Percentiles rank a stretch among this genome's conserved stretches.
Evolutionary conservation across 805 yeast species (phyloP).

Genomic region (Myxozyma neotropica): DNA sequence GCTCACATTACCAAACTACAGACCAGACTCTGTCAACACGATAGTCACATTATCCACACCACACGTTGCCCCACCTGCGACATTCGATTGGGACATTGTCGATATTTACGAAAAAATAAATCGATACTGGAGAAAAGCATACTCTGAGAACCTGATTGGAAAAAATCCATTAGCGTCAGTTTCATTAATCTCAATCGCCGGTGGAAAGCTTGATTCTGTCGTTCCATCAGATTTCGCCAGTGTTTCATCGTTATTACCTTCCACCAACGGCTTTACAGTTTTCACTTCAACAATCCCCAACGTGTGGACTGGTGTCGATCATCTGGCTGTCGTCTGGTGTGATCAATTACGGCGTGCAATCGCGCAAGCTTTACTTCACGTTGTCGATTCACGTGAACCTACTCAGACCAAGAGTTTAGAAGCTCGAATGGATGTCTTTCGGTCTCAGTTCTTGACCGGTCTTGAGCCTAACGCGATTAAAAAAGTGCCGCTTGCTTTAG

Average conservation of each 20-base stretch:
- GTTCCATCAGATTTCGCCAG: constrained; percentile 90
- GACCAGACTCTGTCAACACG: constrained; percentile 72
- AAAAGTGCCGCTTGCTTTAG: constrained; percentile 15
- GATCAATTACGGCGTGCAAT: constrained; percentile 73
- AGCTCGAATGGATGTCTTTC: constrained; percentile 62
- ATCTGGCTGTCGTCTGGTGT: constrained; percentile 96
- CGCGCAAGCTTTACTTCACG: constrained; percentile 59
- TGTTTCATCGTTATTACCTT: constrained; percentile 69
- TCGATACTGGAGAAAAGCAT: constrained; percentile 76
- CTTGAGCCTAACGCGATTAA: constrained; percentile 31
- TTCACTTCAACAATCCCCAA: constrained; percentile 83
- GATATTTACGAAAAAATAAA: constrained; percentile 73
- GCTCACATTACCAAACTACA: constrained; percentile 76
- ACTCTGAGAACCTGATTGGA: constrained; percentile 47
- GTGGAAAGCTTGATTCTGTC: constrained; percentile 76
- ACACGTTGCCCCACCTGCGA: constrained; percentile 87
- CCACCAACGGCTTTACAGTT: constrained; percentile 74
- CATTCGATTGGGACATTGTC: constrained; percentile 87
- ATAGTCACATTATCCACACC: constrained; percentile 87
- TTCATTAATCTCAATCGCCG: constrained; percentile 81
- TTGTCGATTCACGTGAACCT: constrained; percentile 54
- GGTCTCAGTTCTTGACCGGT: constrained; percentile 45
- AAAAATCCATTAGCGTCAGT: constrained; percentile 56
- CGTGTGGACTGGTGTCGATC: constrained; percentile 95
- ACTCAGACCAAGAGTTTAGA: constrained; percentile 53